A percentile compares a stretch with the other conserved stretches of the same genome.
Evolutionary conservation across 2,329 filamentous ascomycete genomes (phyloP).

Genomic region (Tolypocladium endophyticum): DNA sequence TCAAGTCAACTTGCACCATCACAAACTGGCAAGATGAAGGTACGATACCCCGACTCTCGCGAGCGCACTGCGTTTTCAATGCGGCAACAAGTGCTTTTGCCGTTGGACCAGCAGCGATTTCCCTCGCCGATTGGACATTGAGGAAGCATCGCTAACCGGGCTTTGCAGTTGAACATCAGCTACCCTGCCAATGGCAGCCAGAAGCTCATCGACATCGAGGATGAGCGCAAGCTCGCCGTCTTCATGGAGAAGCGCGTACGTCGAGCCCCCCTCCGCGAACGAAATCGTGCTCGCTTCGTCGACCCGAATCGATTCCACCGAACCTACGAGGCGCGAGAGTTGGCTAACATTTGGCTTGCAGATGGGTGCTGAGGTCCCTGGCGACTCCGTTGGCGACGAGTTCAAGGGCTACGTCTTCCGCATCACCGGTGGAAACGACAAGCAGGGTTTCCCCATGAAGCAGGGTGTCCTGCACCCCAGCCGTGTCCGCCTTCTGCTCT

Average conservation of each 20-base stretch:
- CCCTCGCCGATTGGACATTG: not conserved
- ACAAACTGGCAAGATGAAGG: constrained; percentile 38
- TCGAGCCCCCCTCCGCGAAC: constrained; percentile 14
- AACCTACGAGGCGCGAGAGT: not conserved
- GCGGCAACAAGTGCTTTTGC: not conserved
- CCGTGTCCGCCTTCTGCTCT: constrained; percentile 93
- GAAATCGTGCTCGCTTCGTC: constrained; percentile 7
- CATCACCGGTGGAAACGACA: constrained; percentile 99
- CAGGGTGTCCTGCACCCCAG: constrained; percentile 98
- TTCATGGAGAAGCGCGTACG: constrained; percentile 96
- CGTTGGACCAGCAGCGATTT: not conserved
- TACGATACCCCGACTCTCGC: constrained; percentile 15
- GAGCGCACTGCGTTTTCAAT: not conserved
- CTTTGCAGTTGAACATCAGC: constrained; percentile 50
- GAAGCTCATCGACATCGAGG: constrained; percentile 97
- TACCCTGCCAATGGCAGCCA: constrained; percentile 99
- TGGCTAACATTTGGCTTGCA: constrained; percentile 27
- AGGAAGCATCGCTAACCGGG: constrained; percentile 20
- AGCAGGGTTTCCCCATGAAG: constrained; percentile 99
- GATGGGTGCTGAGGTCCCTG: constrained; percentile 87
- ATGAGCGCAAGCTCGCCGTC: constrained; percentile 97
- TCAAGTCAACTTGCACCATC: constrained; percentile 34
- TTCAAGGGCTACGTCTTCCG: constrained; percentile 99
- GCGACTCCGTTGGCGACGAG: constrained; percentile 93
- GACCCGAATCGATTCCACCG: not conserved